Evolutionary conservation across 257 asterid species (phyloP).

Genomic region (Solanum ossicruentum): DNA sequence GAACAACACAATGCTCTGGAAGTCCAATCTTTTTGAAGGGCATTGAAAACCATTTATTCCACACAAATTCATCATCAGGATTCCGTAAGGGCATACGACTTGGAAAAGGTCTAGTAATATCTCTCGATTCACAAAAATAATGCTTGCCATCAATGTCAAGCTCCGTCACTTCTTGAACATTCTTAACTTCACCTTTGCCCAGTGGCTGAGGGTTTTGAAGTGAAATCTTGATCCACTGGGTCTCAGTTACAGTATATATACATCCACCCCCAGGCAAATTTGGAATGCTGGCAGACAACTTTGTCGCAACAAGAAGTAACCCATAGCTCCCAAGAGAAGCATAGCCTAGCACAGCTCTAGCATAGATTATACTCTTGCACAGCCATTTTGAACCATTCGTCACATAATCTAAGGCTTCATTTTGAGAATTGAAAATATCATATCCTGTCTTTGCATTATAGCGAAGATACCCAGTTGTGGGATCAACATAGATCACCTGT

Average conservation of each 20-base stretch:
- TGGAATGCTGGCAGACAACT: constrained; percentile 64
- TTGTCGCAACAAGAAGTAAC: constrained; percentile 77
- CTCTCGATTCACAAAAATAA: constrained; percentile 86
- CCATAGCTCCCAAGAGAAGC: constrained; percentile 80
- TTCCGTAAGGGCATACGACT: constrained; percentile 70
- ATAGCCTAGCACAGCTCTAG: constrained; percentile 82
- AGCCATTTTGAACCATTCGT: constrained; percentile 70
- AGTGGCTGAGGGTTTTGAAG: constrained; percentile 90
- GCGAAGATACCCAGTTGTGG: constrained; percentile 81
- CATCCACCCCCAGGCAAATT: constrained; percentile 92
- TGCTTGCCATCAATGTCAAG: constrained; percentile 93
- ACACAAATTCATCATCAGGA: constrained; percentile 93
- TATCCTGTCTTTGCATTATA: constrained; percentile 54
- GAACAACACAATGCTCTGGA: constrained; percentile 74
- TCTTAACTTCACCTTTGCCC: constrained; percentile 78
- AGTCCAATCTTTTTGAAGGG: constrained; percentile 87
- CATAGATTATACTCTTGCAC: constrained; percentile 58
- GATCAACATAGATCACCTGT: constrained; percentile 94
- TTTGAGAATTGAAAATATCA: constrained; percentile 75
- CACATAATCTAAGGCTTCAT: constrained; percentile 61
- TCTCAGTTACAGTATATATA: constrained; percentile 75
- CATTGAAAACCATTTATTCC: constrained; percentile 92
- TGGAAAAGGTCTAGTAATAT: constrained; percentile 90
- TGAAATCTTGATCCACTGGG: constrained; percentile 82
- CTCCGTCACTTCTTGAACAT: constrained; percentile 80